Evolutionary conservation across 192 early-diverging fungal species (phyloP).

Genomic region (Rhizophagus sp.): DNA sequence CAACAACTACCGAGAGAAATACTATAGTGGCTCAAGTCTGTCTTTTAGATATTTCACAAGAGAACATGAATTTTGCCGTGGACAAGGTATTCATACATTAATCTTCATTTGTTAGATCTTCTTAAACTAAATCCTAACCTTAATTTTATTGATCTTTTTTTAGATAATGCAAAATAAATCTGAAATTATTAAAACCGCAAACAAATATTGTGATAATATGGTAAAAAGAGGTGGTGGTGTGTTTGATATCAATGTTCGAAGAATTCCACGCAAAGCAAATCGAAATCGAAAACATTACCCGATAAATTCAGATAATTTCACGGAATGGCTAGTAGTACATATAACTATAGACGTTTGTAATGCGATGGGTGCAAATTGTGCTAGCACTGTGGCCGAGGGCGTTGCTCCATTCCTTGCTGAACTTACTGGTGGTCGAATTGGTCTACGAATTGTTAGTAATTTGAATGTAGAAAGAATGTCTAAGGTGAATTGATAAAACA

Average conservation of each 20-base stretch:
- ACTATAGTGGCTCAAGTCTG: slow-evolving; percentile 72
- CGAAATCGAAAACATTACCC: slow-evolving; percentile 17
- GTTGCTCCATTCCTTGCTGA: slow-evolving; percentile 60
- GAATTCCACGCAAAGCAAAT: slow-evolving; percentile 38
- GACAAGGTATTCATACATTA: slow-evolving; percentile 19
- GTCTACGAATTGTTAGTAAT: slow-evolving; percentile 71
- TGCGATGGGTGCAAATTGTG: slow-evolving; percentile 80
- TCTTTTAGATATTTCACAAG: slow-evolving; percentile 57
- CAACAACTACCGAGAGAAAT: slow-evolving; percentile 60
- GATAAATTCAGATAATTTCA: slow-evolving; percentile 22
- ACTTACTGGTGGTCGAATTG: slow-evolving; percentile 57
- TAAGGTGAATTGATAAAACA: slow-evolving; percentile 43
- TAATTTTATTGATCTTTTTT: background rate
- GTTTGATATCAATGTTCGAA: slow-evolving; percentile 51
- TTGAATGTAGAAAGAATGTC: slow-evolving; percentile 63
- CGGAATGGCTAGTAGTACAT: slow-evolving; percentile 72
- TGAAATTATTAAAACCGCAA: slow-evolving; percentile 54
- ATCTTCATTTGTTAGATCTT: background rate
- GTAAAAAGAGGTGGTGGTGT: slow-evolving; percentile 67
- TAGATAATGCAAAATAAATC: slow-evolving; percentile 31
- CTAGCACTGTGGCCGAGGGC: slow-evolving; percentile 69
- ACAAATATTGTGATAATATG: slow-evolving; percentile 69
- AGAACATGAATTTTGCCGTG: slow-evolving; percentile 42
- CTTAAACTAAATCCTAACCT: background rate
- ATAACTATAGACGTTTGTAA: slow-evolving; percentile 77